These are phyloP conservation scores for barley (Hordeum vulgare) DNA, from an alignment of 176 grass and related monocot genomes.

Conservation along the genomic window DNA sequence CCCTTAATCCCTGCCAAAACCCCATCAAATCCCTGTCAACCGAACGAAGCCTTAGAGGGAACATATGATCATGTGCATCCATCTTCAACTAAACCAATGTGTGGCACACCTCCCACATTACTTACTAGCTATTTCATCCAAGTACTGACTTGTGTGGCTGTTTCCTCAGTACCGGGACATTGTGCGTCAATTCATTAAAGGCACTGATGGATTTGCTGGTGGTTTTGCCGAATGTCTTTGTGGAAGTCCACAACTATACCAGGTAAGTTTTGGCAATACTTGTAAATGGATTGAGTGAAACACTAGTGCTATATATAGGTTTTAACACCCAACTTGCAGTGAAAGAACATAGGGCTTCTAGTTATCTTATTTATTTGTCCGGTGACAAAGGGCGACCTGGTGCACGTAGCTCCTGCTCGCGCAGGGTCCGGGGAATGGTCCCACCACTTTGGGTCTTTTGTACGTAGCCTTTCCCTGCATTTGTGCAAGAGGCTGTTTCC, in stretches of 20 bases:
- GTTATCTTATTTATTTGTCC: neutral
- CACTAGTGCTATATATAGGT: neutral
- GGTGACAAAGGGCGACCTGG: neutral
- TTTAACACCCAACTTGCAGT: neutral
- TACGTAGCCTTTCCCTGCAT: too few relatives aligned
- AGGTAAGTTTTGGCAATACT: slow-evolving; percentile 41
- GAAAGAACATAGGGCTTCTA: neutral
- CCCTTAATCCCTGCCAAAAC: too few relatives aligned
- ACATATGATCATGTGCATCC: neutral
- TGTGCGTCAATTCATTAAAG: slow-evolving; percentile 96
- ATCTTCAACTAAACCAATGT: slow-evolving; percentile 12
- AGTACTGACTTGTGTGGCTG: slow-evolving; percentile 20
- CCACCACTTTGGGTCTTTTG: too few relatives aligned
- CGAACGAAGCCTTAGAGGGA: neutral
- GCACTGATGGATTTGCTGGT: slow-evolving; percentile 91
- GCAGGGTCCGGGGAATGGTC: too few relatives aligned
- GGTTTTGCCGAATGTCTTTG: slow-evolving; percentile 92
- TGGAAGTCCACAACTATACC: slow-evolving; percentile 90
- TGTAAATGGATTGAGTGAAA: neutral
- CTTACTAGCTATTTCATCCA: neutral
- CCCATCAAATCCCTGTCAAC: too few relatives aligned
- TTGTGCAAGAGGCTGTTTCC: too few relatives aligned
- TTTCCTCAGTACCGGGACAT: slow-evolving; percentile 81
- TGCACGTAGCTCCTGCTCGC: too few relatives aligned
- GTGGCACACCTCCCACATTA: neutral